Base-by-base conservation (phyloP, 768 basidiomycete genomes). In the Tricholoma bakamatsutake region DNA sequence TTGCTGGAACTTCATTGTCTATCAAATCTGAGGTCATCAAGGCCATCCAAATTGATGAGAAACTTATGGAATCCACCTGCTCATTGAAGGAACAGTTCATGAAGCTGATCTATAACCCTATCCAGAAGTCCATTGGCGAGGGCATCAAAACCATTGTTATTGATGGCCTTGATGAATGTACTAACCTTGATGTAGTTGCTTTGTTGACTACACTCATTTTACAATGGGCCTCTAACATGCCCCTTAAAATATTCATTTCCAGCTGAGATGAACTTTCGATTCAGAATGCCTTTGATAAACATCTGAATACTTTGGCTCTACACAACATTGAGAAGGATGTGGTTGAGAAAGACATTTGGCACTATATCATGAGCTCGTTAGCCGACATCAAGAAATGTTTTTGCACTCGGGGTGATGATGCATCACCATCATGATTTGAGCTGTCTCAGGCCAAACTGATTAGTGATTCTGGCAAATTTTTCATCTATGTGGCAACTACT, bases 251-350 rank as follows among this genome's bases (percentile, higher is more conserved):
- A 10, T 15, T 37, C 35, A 37, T 37, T 10, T 5, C 35, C 35
- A 37, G 35, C 13, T 11, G 35, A 9, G 35, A 37, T 50, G 54
- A 37, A 24, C 35, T 12, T 31, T 5, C 1, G 34, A 59, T 59
- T 42, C 30, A 43, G 4, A 59, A 43, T 13, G 58, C 55, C 8
- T 59, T 59, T 24, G 13, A 40, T 4, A 28, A 37, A 9, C 35
- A 42, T 11, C 3, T 18, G 10, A 17, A 46, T 27, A 9, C 7
- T 49, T 57, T 57, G 21, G 18, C 42, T 52, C 59, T 60, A 13
- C 59, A 60, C 48, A 53, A 60, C 0, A 28, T 60, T 13, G 59
- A 60, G 46, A 55, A 60, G 35, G 31, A 46, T 40, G 50, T 60
- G 39, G 59, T 60, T 11, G 11, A 55, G 50, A 33, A 49, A 12